Evolutionary conservation across 306 rosid genomes (phyloP), one percentile per base, ranked within the genome.

Genomic region (Amphicarpaea edgeworthii): DNA sequence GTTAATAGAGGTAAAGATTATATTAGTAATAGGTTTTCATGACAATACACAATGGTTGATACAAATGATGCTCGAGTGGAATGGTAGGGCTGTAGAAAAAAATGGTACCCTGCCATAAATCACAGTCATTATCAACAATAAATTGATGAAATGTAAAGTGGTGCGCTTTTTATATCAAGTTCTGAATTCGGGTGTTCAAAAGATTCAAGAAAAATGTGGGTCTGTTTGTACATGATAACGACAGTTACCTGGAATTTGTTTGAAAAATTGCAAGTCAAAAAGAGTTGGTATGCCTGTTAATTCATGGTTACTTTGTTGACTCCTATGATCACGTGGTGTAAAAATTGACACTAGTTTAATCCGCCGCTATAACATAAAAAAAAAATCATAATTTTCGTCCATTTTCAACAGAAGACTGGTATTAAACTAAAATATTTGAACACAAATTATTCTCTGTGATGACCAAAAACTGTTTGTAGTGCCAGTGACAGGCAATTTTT

Each of bases 221-320:
- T 34, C 6, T 12, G 26, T 47, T 8, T 49, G 24, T 4, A 20
- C 46, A 2, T 38, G 41, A 32, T 62, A 62, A 26, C n/a, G 74
- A 42, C 34, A 53, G 21, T 53, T 53, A 17, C 34, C 45, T 32
- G 4, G 32, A 28, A 26, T 26, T 42, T 26, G 40, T 67, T 65
- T 41, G 21, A 45, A 26, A 77, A 38, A 40, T 49, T 76, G 63
- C 43, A 76, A 53, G 66, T 65, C 80, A 76, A 76, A 49, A 17
- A 16, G 67, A 76, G 66, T 65, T 76, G 74, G 73, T 75, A 42
- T n/a, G 23, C 70, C 50, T 10, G 9, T 73, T 65, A 11, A 55
- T 77, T 77, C 37, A 50, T 34, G 40, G 30, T 9, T 34, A 72
- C 9, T 14, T n/a, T 24, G 38, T 67, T 67, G 26, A n/a, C 15